phyloP scores from a whole-genome alignment of 179 eudicot genomes.

The Beta macrorhiza region DNA sequence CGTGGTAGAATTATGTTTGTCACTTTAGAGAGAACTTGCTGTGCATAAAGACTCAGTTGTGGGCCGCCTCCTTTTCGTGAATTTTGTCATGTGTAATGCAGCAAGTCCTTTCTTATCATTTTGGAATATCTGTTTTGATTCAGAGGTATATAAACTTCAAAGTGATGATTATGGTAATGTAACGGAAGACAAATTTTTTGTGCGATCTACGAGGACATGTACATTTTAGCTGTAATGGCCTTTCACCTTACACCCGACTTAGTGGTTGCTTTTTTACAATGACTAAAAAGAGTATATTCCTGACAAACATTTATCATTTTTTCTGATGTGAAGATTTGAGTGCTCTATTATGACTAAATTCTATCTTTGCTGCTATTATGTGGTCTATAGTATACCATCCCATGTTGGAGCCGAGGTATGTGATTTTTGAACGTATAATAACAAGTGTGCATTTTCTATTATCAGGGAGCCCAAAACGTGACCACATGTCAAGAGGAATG shows the following conservation, averaged over 20 bases:
- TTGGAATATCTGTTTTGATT: background rate
- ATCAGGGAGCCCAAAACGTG: conserved; percentile 53
- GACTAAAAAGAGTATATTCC: background rate
- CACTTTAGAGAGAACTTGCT: background rate
- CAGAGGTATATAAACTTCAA: background rate
- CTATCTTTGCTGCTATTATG: no score
- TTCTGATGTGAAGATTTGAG: background rate
- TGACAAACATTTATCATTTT: background rate
- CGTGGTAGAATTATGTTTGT: background rate
- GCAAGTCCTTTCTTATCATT: background rate
- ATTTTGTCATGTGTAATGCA: background rate
- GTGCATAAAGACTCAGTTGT: background rate
- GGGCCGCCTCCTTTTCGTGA: background rate
- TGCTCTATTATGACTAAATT: no score
- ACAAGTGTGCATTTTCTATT: conserved; percentile 11
- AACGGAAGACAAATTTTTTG: background rate
- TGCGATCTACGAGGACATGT: background rate
- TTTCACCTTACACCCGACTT: background rate
- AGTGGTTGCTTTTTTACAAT: background rate
- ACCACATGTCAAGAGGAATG: conserved; percentile 43
- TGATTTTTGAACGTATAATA: conserved; percentile 15
- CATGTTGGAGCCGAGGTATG: background rate
- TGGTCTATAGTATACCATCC: no score
- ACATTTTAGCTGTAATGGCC: background rate
- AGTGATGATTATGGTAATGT: background rate